Evolutionary conservation across 257 asterid genomes (phyloP), one percentile per base, ranked within the genome.

Genomic region (Solanum rostratum): DNA sequence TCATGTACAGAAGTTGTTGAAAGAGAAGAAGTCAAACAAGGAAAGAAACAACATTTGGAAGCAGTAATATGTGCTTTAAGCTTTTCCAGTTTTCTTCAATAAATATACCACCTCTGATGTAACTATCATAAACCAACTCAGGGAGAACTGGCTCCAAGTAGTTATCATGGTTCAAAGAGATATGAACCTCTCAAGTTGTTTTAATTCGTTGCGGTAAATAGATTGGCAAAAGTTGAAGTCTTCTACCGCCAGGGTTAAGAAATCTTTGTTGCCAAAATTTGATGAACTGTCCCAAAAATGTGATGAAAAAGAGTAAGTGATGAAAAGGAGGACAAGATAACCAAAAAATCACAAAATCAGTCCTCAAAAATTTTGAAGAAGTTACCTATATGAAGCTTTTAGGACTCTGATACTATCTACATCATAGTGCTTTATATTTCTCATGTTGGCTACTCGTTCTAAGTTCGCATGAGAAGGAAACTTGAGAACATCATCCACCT

Each of bases 221-320:
- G 73, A 81, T 86, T 95, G 98, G 85, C 97, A 92, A 80, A 60
- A 83, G 88, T 93, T 96, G 92, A 92, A 96, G 87, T 96, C 99
- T 89, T 90, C 88, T 69, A 89, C 89, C 1, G 98, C 94, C 86
- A 95, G 86, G 70, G 53, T 86, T 85, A 90, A 85, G 87, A 96
- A 84, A 84, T 96, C 98, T 89, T 88, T 84, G 90, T 90, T 90
- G 85, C 93, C 90, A 82, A 95, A 88, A 90, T 88, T 94, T 76
- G 93, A 90, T 12, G 93, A 93, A 85, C 99, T 94, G 90, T 85
- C 70, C 74, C 78, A n/a, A 81, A 87, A 82, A 29, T 37, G 52
- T 9, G 83, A 7, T 79, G 70, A 83, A 85, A 63, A 81, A 46
- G 63, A 49, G 45, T 50, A 50, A 78, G 50, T 78, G 29, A 78